Evolutionary conservation across 2,329 filamentous ascomycete genomes (phyloP), one percentile per base, ranked within the genome.

Genomic region (Penicillium sp.): DNA sequence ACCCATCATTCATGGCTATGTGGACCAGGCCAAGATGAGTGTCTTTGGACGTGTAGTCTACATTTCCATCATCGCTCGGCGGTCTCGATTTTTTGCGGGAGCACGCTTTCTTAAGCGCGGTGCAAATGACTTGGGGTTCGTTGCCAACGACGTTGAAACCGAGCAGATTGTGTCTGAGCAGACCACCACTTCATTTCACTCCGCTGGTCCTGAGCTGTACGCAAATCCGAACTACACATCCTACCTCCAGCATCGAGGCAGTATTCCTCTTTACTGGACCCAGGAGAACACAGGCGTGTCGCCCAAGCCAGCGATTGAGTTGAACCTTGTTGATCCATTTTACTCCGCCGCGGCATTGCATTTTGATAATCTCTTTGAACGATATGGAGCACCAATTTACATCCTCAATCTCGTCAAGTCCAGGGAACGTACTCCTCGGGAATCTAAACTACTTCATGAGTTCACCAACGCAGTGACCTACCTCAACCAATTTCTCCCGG

Each of bases 81-180:
- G 93, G 29, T 98, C 93, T 12, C 82, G 93, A 7, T 89, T 88
- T 68, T 98, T 97, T 68, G 93, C 93, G 3, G 93, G 93, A 27
- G 93, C 93, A 34, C 80, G 93, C 3, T 98, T 96, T 58, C 72
- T 98, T 45, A 98, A 98, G 69, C 84, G 93, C 49, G 93, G 93
- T 29, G 87, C 90, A 41, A 98, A 98, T 62, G 93, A 98, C 66
- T 67, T 90, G 48, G 91, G 93, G 11, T 95, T 95, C 65, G 93
- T 98, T 46, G 94, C 93, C 45, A 98, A 98, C 64, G 94, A 98
- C 68, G 93, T 98, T 25, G 94, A 98, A 70, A 97, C 93, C 1
- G 93, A 98, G 69, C 93, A 98, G 66, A 96, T 98, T 51, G 90
- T 98, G 4, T 93, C 90, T 0, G 93, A 98, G 65, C 88, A 90